Evolutionary conservation across 2,329 filamentous ascomycete species (phyloP).

Genomic region (Amylocarpus encephaloides): DNA sequence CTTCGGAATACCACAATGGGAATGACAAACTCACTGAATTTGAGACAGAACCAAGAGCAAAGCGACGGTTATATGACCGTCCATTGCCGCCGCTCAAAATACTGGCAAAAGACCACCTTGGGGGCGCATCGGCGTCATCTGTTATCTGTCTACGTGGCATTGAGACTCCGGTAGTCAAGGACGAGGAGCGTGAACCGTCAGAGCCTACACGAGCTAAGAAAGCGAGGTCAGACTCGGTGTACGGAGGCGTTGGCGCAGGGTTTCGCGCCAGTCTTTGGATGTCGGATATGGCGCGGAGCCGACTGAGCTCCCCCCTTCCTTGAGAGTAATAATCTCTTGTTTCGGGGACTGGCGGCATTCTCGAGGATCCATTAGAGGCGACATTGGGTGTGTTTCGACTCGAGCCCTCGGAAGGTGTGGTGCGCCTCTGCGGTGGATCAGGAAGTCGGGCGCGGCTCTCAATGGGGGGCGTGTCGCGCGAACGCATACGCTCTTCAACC

Average conservation of each 20-base stretch:
- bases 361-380: slow-evolving; percentile 15
- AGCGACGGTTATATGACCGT: background rate
- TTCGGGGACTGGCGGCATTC: slow-evolving; percentile 29
- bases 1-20: too few relatives aligned
- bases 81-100: background rate
- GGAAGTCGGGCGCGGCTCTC: slow-evolving; percentile 14
- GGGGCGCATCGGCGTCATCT: slow-evolving; percentile 2
- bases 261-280: slow-evolving; percentile 19
- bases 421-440: slow-evolving; percentile 1
- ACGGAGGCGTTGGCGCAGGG: slow-evolving; percentile 21
- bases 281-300: slow-evolving; percentile 18
- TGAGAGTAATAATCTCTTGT: slow-evolving; percentile 22
- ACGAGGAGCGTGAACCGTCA: slow-evolving; percentile 16
- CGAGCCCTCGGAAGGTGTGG: slow-evolving; percentile 5
- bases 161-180: slow-evolving; percentile 17
- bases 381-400: too few relatives aligned
- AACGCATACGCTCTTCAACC: slow-evolving; percentile 18
- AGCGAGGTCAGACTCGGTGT: slow-evolving; percentile 19
- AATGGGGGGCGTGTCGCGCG: slow-evolving; percentile 19
- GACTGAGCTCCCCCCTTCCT: slow-evolving; percentile 19
- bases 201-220: slow-evolving; percentile 12
- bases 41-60: background rate
- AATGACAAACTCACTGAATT: too few relatives aligned
- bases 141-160: slow-evolving; percentile 9
- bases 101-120: background rate